Conservation (phyloP, 2,329 filamentous ascomycete genomes). For the Diaporthe caulivora region DNA sequence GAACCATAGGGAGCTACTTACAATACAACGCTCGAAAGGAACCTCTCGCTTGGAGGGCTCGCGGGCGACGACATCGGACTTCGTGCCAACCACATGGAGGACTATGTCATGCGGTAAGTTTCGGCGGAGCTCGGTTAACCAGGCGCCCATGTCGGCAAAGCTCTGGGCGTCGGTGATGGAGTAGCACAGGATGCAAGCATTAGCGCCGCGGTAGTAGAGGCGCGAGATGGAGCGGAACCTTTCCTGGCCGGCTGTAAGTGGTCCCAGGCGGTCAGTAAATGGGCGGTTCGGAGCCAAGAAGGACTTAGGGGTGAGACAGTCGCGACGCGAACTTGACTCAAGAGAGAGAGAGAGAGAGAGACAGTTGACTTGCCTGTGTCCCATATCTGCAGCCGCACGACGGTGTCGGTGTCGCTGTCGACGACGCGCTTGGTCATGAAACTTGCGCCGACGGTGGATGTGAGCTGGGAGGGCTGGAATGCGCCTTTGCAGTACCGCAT, state of each 20-base stretch:
- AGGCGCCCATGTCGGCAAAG: slow-evolving; percentile 92
- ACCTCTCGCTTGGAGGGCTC: slow-evolving; percentile 85
- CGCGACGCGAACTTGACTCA: slow-evolving; percentile 1
- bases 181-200: slow-evolving; percentile 94
- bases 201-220: slow-evolving; percentile 95
- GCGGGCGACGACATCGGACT: slow-evolving; percentile 88
- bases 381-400: slow-evolving; percentile 95
- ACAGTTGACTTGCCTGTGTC: slow-evolving; percentile 74
- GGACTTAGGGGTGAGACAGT: not conserved
- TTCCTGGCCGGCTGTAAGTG: slow-evolving; percentile 81
- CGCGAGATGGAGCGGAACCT: slow-evolving; percentile 94
- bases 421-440: slow-evolving; percentile 84
- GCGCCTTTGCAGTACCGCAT: slow-evolving; percentile 81
- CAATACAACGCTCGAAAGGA: slow-evolving; percentile 94
- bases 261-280: not conserved
- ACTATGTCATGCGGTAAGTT: slow-evolving; percentile 85
- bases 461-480: slow-evolving; percentile 74
- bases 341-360: not conserved
- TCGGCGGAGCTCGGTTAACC: slow-evolving; percentile 86
- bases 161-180: slow-evolving; percentile 89
- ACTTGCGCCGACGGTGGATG: slow-evolving; percentile 82
- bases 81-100: slow-evolving; percentile 94
- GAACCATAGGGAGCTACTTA: not conserved
- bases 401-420: slow-evolving; percentile 86
- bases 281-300: slow-evolving; percentile 37